Evolutionary conservation across 148 eudicot genomes (phyloP).

Genomic region (Nyssa sinensis): DNA sequence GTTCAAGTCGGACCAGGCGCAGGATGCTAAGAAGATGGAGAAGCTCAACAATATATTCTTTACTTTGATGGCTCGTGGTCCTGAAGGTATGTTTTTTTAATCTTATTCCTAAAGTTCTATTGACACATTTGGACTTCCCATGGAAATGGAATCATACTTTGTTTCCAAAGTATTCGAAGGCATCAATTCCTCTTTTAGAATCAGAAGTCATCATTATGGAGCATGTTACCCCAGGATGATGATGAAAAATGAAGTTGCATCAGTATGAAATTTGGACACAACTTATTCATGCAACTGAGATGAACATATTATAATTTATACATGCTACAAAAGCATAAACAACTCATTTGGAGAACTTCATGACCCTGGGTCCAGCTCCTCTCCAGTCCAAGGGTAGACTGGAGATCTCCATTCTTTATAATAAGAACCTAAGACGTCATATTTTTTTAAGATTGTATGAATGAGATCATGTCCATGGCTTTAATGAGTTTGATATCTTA

Average conservation of each 20-base stretch:
- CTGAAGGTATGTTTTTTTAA: conserved; percentile 55
- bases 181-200: neutral
- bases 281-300: neutral
- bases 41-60: conserved; percentile 89
- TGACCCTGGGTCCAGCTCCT: too few relatives aligned
- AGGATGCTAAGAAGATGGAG: conserved; percentile 97
- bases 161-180: neutral
- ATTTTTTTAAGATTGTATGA: too few relatives aligned
- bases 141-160: neutral
- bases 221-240: neutral
- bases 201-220: neutral
- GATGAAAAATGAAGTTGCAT: neutral
- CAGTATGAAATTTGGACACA: neutral
- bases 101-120: neutral
- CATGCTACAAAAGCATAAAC: neutral
- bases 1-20: conserved; percentile 93
- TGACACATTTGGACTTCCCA: neutral
- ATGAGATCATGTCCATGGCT: too few relatives aligned
- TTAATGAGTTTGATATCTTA: too few relatives aligned
- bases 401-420: too few relatives aligned
- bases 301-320: neutral
- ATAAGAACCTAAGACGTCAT: too few relatives aligned
- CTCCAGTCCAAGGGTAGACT: too few relatives aligned
- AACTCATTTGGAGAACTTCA: neutral
- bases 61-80: conserved; percentile 87